Conservation (phyloP, 176 grass and related monocot species). For the Pharus latifolius region DNA sequence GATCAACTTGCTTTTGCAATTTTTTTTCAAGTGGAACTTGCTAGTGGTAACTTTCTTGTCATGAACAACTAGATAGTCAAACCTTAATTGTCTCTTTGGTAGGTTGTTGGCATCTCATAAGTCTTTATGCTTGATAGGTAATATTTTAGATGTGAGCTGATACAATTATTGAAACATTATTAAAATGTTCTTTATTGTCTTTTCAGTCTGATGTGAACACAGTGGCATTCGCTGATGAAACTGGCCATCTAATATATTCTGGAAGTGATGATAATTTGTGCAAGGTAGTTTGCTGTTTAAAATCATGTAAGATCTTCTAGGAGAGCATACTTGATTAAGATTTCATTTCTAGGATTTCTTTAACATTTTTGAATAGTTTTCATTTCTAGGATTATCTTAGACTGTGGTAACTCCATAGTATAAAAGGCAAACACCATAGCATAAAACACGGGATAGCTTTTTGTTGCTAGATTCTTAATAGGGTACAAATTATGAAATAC, state of each 20-base stretch:
- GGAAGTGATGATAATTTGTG: slow-evolving; percentile 80
- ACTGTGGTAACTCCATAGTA: neutral
- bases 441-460: no score
- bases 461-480: no score
- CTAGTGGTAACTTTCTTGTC: neutral
- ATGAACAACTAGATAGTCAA: neutral
- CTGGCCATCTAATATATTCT: slow-evolving; percentile 71
- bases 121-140: neutral
- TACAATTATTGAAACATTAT: neutral
- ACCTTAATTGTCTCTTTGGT: neutral
- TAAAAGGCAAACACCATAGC: no score
- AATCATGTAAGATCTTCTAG: neutral
- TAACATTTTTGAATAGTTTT: neutral
- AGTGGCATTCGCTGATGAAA: slow-evolving; percentile 73
- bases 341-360: neutral
- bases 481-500: no score
- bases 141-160: neutral
- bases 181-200: neutral
- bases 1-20: no score
- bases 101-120: neutral
- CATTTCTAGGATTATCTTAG: neutral
- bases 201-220: slow-evolving; percentile 87
- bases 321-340: neutral
- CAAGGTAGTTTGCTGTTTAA: slow-evolving; percentile 51
- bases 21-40: no score